Evolutionary conservation across 148 eudicot species (phyloP).

Genomic region (Nepenthes gracilis): DNA sequence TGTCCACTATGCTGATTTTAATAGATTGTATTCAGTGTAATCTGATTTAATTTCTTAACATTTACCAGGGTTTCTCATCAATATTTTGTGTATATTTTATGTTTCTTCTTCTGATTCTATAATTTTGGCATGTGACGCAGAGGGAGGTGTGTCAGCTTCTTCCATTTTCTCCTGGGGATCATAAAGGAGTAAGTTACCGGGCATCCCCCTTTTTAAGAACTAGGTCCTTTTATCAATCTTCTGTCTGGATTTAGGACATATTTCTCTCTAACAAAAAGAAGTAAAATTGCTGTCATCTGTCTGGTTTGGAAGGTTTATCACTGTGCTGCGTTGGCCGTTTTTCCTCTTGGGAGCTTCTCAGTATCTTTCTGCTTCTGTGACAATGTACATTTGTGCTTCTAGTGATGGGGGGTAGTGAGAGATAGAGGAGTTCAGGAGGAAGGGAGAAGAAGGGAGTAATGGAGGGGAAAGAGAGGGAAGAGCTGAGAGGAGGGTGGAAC

Average conservation of each 20-base stretch:
- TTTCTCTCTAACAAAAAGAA: not conserved
- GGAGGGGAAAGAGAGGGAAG: no score
- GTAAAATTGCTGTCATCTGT: not conserved
- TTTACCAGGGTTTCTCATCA: not conserved
- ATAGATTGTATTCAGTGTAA: no score
- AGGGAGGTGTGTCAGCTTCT: constrained; percentile 84
- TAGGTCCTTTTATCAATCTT: not conserved
- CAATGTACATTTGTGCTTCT: no score
- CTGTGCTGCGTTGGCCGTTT: no score
- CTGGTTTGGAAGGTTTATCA: not conserved
- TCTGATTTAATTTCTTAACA: not conserved
- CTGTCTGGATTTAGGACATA: not conserved
- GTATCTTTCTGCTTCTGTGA: no score
- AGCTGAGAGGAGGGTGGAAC: no score
- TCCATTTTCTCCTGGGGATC: constrained; percentile 69
- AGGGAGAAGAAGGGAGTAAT: no score
- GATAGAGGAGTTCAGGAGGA: no score
- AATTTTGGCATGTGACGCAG: constrained; percentile 36
- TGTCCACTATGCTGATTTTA: no score
- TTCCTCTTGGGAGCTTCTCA: no score
- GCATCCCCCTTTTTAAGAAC: not conserved
- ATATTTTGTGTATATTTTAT: constrained; percentile 1
- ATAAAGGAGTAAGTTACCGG: constrained; percentile 80
- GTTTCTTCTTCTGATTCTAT: constrained; percentile 7
- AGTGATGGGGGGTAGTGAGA: no score